A percentile compares a stretch with the other conserved stretches of the same genome.
phyloP scores from a whole-genome alignment of 768 basidiomycete species.

The Crassisporium funariophilum region DNA sequence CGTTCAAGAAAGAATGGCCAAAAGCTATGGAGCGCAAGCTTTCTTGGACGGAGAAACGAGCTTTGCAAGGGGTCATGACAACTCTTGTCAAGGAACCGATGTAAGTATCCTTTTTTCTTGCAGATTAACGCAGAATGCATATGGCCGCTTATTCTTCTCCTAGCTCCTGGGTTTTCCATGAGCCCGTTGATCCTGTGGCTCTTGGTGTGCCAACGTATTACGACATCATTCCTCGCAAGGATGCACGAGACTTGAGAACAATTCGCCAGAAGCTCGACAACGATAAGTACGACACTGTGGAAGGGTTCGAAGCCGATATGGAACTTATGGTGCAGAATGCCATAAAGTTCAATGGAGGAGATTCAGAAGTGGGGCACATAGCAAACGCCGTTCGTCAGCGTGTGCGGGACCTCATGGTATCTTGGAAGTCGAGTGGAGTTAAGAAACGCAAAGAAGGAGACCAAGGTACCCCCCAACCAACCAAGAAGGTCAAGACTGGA shows the following conservation, averaged over 20 bases:
- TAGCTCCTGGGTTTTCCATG: conserved; percentile 78
- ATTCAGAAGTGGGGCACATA: conserved; percentile 75
- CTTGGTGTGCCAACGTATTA: conserved; percentile 88
- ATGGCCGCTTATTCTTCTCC: conserved; percentile 14
- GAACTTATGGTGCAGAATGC: conserved; percentile 90
- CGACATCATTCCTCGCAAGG: conserved; percentile 79
- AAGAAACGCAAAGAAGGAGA: conserved; percentile 83
- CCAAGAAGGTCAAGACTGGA: conserved; percentile 67
- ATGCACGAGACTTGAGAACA: conserved; percentile 83
- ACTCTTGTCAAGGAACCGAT: conserved; percentile 67
- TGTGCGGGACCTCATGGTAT: conserved; percentile 53
- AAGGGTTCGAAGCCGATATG: conserved; percentile 83
- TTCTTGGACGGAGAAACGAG: conserved; percentile 77
- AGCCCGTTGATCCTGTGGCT: conserved; percentile 85
- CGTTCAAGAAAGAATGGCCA: conserved; percentile 85
- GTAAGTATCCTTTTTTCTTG: conserved; percentile 41
- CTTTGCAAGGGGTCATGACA: conserved; percentile 69
- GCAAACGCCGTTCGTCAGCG: conserved; percentile 53
- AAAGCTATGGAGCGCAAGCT: conserved; percentile 75
- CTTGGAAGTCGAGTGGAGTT: conserved; percentile 46
- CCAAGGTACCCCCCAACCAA: conserved; percentile 59
- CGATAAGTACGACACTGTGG: conserved; percentile 79
- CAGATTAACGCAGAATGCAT: neutral
- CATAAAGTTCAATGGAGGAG: conserved; percentile 81
- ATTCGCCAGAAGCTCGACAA: conserved; percentile 80